Percentiles rank a stretch among this genome's conserved stretches.
phyloP scores from a whole-genome alignment of 2,329 filamentous ascomycete species.

The Lachnellula subtilissima region DNA sequence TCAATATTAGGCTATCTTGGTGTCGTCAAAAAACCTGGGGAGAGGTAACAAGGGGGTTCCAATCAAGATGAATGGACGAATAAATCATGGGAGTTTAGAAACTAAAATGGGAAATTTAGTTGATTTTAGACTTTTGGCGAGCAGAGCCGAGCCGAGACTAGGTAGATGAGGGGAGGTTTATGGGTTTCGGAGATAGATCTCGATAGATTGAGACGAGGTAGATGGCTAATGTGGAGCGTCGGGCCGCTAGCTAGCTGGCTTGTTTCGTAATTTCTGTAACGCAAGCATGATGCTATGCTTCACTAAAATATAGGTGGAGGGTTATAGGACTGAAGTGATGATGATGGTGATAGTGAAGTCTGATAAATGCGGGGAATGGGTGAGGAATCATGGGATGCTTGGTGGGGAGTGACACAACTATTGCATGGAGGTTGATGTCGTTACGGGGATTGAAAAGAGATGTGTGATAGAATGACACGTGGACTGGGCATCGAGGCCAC shows the following conservation, averaged over 20 bases:
- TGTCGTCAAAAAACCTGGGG: neutral
- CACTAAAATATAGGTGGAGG: neutral
- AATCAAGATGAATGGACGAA: conserved; percentile 1
- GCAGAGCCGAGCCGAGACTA: neutral
- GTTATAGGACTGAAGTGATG: neutral
- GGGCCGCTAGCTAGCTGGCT: conserved; percentile 5
- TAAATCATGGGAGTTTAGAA: neutral
- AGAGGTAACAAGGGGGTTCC: neutral
- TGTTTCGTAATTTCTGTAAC: neutral
- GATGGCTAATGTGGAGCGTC: conserved; percentile 7
- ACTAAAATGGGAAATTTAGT: neutral
- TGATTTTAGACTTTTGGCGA: neutral
- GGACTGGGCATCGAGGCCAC: neutral
- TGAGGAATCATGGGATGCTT: neutral
- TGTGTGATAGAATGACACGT: neutral
- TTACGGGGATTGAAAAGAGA: neutral
- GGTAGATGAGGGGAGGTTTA: no score
- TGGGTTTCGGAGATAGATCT: conserved; percentile 2
- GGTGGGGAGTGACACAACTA: neutral
- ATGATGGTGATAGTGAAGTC: neutral
- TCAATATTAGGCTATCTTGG: conserved; percentile 6
- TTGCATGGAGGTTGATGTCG: neutral
- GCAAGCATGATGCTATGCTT: neutral
- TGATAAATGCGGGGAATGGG: neutral
- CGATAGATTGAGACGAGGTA: conserved; percentile 6